Conservation (phyloP, 495 filamentous ascomycete species). For the Penicillium salamii region DNA sequence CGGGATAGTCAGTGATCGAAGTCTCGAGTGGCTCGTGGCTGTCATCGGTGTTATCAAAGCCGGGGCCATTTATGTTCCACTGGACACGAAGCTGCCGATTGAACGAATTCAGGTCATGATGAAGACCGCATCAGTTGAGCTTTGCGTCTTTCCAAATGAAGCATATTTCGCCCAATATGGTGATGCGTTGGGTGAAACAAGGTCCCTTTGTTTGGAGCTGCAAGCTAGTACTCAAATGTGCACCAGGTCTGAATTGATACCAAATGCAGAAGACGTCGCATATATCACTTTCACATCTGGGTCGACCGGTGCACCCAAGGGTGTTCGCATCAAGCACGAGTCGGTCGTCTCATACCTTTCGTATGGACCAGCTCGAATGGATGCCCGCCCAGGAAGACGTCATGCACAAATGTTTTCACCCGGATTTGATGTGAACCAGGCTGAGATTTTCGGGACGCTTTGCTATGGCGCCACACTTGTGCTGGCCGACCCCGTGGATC, state of each 20-base stretch:
- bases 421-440: constrained; percentile 38
- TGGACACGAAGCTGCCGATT: constrained; percentile 17
- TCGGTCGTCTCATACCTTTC: constrained; percentile 20
- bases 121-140: too few relatives aligned
- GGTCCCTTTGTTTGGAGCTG: too few relatives aligned
- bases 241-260: neutral
- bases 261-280: constrained; percentile 6
- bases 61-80: constrained; percentile 29
- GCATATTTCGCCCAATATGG: too few relatives aligned
- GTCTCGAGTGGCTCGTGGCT: constrained; percentile 37
- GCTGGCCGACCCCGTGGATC: constrained; percentile 10
- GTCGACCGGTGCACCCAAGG: constrained; percentile 34
- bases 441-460: constrained; percentile 39
- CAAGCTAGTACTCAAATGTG: too few relatives aligned
- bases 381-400: constrained; percentile 20
- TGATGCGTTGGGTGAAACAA: too few relatives aligned
- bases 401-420: constrained; percentile 31
- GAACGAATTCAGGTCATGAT: neutral
- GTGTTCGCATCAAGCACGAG: constrained; percentile 20
- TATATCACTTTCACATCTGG: constrained; percentile 40
- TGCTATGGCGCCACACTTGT: constrained; percentile 37
- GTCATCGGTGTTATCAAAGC: constrained; percentile 30
- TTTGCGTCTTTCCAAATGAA: too few relatives aligned
- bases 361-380: constrained; percentile 22
- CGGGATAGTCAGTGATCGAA: constrained; percentile 19